Percentiles rank a stretch among this genome's conserved stretches.
Evolutionary conservation across 495 filamentous ascomycete genomes (phyloP).

Genomic region (Oidiodendron maius): DNA sequence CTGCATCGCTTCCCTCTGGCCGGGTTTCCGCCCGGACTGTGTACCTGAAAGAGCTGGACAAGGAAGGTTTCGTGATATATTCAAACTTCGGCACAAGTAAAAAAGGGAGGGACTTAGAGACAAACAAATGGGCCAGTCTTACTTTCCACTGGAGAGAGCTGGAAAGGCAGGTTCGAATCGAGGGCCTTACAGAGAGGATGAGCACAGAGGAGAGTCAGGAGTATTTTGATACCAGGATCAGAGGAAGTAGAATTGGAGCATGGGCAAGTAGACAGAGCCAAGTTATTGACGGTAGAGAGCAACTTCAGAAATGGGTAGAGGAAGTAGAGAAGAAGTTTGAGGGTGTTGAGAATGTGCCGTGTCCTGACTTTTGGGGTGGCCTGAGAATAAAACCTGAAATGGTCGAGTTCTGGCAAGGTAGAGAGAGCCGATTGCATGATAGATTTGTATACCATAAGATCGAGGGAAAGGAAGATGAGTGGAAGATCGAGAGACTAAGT

Average conservation of each 20-base stretch:
- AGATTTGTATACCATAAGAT: constrained; percentile 77
- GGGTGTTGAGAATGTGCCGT: constrained; percentile 69
- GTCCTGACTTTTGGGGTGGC: constrained; percentile 94
- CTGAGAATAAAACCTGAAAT: constrained; percentile 77
- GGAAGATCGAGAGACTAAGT: constrained; percentile 55
- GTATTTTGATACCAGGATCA: constrained; percentile 78
- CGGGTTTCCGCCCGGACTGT: constrained; percentile 79
- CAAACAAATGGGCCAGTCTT: constrained; percentile 61
- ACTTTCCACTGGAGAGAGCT: constrained; percentile 72
- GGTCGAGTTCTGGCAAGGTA: constrained; percentile 94
- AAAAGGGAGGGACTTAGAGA: constrained; percentile 59
- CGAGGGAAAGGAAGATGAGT: constrained; percentile 32
- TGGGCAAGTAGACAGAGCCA: constrained; percentile 89
- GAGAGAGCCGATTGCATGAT: constrained; percentile 84
- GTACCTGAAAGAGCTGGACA: constrained; percentile 84
- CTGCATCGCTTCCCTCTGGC: constrained; percentile 78
- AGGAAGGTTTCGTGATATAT: constrained; percentile 82
- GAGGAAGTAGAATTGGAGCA: constrained; percentile 79
- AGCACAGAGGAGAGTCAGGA: constrained; percentile 68
- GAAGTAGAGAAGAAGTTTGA: constrained; percentile 70
- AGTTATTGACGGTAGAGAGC: constrained; percentile 27
- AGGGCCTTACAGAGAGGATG: constrained; percentile 66
- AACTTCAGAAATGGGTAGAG: constrained; percentile 59
- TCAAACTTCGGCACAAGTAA: constrained; percentile 79
- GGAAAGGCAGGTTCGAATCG: constrained; percentile 82